Percentiles rank a stretch among this genome's conserved stretches.
These are phyloP conservation scores for Leccinum subatratum DNA, from an alignment of 1,284 basidiomycete species.

Conservation along the genomic window DNA sequence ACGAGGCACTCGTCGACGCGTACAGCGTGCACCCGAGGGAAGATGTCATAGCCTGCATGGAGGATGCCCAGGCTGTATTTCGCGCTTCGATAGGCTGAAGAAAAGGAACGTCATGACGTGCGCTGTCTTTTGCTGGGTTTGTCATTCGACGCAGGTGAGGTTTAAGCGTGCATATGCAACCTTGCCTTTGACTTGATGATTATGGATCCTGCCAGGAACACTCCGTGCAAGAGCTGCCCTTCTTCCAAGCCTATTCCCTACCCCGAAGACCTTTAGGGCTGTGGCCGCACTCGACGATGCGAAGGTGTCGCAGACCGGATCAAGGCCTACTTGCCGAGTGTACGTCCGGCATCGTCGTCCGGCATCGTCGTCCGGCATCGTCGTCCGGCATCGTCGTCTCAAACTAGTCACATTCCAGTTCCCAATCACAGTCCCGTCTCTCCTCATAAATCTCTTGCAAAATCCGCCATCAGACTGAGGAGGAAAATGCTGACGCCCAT, in stretches of 20 bases:
- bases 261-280: constrained; percentile 17
- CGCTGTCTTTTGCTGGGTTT: constrained; percentile 32
- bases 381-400: not conserved
- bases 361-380: too few species aligned
- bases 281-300: constrained; percentile 24
- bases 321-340: constrained; percentile 13
- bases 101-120: constrained; percentile 12
- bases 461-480: constrained; percentile 13
- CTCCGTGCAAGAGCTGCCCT: constrained; percentile 18
- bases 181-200: not conserved
- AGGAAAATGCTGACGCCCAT: constrained; percentile 7
- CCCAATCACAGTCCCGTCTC: constrained; percentile 8
- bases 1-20: constrained; percentile 13
- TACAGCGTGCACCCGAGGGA: constrained; percentile 11
- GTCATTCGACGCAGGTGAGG: constrained; percentile 29
- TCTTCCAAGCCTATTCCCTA: constrained; percentile 22
- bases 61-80: constrained; percentile 25
- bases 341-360: not conserved
- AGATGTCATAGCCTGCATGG: constrained; percentile 27
- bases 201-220: constrained; percentile 20
- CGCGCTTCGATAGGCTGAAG: constrained; percentile 15
- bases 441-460: constrained; percentile 21
- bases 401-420: not conserved
- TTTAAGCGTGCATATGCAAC: not conserved
- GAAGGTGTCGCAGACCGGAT: constrained; percentile 27